Evolutionary conservation across 2,329 filamentous ascomycete genomes (phyloP).

Genomic region (Pyrenophora seminiperda): DNA sequence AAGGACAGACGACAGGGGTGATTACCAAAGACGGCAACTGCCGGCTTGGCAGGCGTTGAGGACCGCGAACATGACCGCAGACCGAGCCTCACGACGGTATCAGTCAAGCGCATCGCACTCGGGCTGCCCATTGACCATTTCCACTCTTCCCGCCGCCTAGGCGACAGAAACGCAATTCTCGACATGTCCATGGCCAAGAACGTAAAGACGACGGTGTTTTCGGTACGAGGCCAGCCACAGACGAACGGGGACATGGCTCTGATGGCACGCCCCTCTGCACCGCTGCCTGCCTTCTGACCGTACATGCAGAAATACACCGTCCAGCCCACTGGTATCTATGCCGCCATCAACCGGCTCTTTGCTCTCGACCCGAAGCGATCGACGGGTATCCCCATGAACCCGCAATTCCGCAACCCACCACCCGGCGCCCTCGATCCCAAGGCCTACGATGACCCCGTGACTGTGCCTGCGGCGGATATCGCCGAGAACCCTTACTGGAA

Average conservation of each 20-base stretch:
- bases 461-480: slow-evolving; percentile 80
- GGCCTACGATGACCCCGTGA: slow-evolving; percentile 80
- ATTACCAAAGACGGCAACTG: slow-evolving; percentile 24
- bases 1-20: slow-evolving; percentile 22
- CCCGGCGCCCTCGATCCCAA: slow-evolving; percentile 74
- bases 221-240: slow-evolving; percentile 31
- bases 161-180: slow-evolving; percentile 20
- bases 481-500: slow-evolving; percentile 97
- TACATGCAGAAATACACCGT: slow-evolving; percentile 86
- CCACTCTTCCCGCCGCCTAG: slow-evolving; percentile 20
- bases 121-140: slow-evolving; percentile 32
- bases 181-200: slow-evolving; percentile 41
- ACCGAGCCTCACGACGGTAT: slow-evolving; percentile 30
- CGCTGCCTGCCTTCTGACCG: not conserved
- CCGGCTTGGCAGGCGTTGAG: slow-evolving; percentile 34
- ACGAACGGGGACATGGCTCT: slow-evolving; percentile 3
- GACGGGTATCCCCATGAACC: slow-evolving; percentile 89
- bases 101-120: slow-evolving; percentile 23
- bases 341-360: slow-evolving; percentile 75
- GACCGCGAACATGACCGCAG: slow-evolving; percentile 34
- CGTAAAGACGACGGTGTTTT: slow-evolving; percentile 35
- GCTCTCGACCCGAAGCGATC: slow-evolving; percentile 87
- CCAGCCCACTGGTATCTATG: slow-evolving; percentile 88
- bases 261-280: slow-evolving; percentile 14
- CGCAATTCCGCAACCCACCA: slow-evolving; percentile 85